Evolutionary conservation across 2,329 filamentous ascomycete genomes (phyloP), one percentile per base, ranked within the genome.

Genomic region (Penicillium sumatraense): DNA sequence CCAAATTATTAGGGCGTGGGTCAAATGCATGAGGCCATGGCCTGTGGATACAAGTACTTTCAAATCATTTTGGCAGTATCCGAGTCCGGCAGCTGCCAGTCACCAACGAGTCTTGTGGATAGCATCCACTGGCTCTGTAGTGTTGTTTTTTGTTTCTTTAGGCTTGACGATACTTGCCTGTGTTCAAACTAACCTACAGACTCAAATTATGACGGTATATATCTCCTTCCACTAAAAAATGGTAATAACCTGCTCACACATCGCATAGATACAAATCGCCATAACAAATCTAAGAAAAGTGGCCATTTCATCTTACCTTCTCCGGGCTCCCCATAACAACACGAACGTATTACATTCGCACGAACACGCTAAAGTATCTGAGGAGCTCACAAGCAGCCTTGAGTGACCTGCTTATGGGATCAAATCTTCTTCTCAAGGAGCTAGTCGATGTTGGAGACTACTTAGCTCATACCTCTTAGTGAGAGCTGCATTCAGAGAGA

Each of bases 201-300:
- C 42, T 53, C 42, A 52, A 42, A 52, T 53, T 53, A 49, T 41
- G 54, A 57, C 38, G 50, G 54, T 50, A 57, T 20, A 14, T 50
- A 33, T 18, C 40, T 57, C 14, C 36, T 38, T 47, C 26, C 3
- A 21, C 45, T n/a, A n/a, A n/a, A n/a, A n/a, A n/a, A 53, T 46
- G 20, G 47, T 57, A 20, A 46, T 47, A 53, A 13, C 13, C 23
- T 53, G 50, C 50, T 57, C 26, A 53, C 44, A 53, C 20, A 21
- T 42, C 52, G 16, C 24, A 53, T 56, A 57, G 51, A 23, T 57
- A 46, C 41, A 54, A 23, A 49, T 57, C 31, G 41, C 46, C 16
- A 33, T 36, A 49, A 57, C 38, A 54, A 54, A 42, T 47, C 51
- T 57, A 51, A 57, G 55, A 52, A 57, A 57, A 51, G 46, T 16